Evolutionary conservation across 768 basidiomycete genomes (phyloP).

Genomic region (Lanmaoa rubissima): DNA sequence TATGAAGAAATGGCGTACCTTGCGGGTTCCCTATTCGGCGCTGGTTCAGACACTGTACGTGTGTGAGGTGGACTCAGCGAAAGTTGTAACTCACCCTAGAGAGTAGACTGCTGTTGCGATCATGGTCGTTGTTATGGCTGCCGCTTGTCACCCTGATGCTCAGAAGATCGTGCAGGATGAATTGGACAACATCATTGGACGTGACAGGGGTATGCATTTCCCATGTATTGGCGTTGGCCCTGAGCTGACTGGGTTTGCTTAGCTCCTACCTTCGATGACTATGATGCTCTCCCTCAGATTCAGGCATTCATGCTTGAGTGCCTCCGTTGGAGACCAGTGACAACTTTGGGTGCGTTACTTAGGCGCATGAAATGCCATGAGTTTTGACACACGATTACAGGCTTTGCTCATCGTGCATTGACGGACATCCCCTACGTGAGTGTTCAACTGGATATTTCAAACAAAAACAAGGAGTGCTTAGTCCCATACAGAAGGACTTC

Average conservation of each 20-base stretch:
- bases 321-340: slow-evolving; percentile 43
- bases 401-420: slow-evolving; percentile 63
- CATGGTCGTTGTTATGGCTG: slow-evolving; percentile 54
- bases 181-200: slow-evolving; percentile 51
- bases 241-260: background rate
- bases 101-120: slow-evolving; percentile 53
- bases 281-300: slow-evolving; percentile 35
- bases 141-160: slow-evolving; percentile 52
- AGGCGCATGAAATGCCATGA: background rate
- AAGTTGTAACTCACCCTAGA: background rate
- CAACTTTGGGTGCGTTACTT: slow-evolving; percentile 26
- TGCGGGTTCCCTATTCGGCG: slow-evolving; percentile 63
- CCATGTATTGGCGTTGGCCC: background rate
- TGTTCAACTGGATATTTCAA: background rate
- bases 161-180: slow-evolving; percentile 53
- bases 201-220: slow-evolving; percentile 30
- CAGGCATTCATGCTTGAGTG: slow-evolving; percentile 42
- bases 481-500: slow-evolving; percentile 28
- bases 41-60: slow-evolving; percentile 57
- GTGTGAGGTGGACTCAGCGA: background rate
- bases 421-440: slow-evolving; percentile 62
- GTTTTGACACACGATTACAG: slow-evolving; percentile 22
- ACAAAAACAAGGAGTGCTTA: background rate
- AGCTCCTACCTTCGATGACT: slow-evolving; percentile 45
- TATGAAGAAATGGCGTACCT: slow-evolving; percentile 61